Evolutionary conservation across 2,329 filamentous ascomycete genomes (phyloP).

Genomic region (Neonectria magnoliae): DNA sequence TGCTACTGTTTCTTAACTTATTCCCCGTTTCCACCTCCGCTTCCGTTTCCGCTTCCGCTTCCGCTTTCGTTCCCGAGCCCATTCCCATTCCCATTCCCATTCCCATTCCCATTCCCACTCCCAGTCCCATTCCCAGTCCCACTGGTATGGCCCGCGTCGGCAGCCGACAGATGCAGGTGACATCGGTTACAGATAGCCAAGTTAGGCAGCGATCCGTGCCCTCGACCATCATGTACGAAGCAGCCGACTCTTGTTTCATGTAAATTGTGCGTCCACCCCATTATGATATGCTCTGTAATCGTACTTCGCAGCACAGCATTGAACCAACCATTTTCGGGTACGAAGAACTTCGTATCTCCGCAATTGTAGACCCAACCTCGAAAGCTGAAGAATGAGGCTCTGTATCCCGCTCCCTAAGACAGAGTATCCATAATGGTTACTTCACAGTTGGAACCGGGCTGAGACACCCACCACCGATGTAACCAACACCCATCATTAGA

Average conservation of each 20-base stretch:
- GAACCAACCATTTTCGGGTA: neutral
- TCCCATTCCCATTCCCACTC: neutral
- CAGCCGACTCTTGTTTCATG: conserved; percentile 24
- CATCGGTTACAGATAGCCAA: neutral
- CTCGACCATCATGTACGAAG: conserved; percentile 6
- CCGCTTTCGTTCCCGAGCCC: neutral
- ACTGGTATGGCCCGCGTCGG: neutral
- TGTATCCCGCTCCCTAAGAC: too few species aligned
- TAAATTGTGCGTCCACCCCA: conserved; percentile 16
- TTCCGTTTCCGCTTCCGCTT: neutral
- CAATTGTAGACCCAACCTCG: neutral
- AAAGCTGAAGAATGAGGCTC: too few species aligned
- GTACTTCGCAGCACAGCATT: too few species aligned
- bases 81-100: neutral
- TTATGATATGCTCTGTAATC: neutral
- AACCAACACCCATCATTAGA: conserved; percentile 2
- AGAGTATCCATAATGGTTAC: too few species aligned
- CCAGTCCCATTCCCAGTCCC: neutral
- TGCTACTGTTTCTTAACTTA: neutral
- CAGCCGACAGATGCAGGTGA: neutral
- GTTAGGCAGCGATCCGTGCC: conserved; percentile 4
- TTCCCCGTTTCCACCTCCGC: neutral
- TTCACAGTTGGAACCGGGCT: neutral
- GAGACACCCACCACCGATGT: neutral
- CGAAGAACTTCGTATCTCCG: neutral